These are phyloP conservation scores for Sphenostylis stenocarpa DNA, from an alignment of 306 rosid species.

Conservation along the genomic window DNA sequence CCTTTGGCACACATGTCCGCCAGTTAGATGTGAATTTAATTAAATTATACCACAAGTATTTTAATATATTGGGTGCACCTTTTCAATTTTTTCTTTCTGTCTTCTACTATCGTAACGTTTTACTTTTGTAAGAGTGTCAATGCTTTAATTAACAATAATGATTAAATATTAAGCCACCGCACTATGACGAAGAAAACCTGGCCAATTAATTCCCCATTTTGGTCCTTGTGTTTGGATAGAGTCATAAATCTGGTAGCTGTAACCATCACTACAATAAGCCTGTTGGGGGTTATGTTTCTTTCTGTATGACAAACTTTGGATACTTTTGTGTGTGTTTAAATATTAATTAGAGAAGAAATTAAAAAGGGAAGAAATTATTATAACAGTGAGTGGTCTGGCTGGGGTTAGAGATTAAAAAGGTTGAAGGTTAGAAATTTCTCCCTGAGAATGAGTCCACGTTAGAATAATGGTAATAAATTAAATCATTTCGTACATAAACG, in stretches of 20 bases:
- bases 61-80: slow-evolving; percentile 26
- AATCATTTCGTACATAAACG: slow-evolving; percentile 18
- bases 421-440: slow-evolving; percentile 46
- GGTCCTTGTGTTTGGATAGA: slow-evolving; percentile 38
- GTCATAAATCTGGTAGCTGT: slow-evolving; percentile 45
- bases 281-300: slow-evolving; percentile 29
- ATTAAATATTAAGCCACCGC: slow-evolving; percentile 32
- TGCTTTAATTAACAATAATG: slow-evolving; percentile 26
- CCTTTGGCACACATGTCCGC: slow-evolving; percentile 32
- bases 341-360: neutral
- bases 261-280: slow-evolving; percentile 31
- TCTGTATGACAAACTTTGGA: slow-evolving; percentile 41
- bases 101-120: slow-evolving; percentile 19
- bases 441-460: neutral
- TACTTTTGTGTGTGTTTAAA: slow-evolving; percentile 20
- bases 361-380: neutral
- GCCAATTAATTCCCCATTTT: slow-evolving; percentile 32
- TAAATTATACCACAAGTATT: neutral
- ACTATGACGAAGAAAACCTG: slow-evolving; percentile 31
- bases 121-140: slow-evolving; percentile 38
- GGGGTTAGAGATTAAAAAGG: too few relatives aligned
- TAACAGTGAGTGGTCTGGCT: neutral
- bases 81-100: slow-evolving; percentile 13
- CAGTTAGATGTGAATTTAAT: slow-evolving; percentile 24
- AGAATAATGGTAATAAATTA: slow-evolving; percentile 10